Percentiles rank a stretch among this genome's conserved stretches.
Evolutionary conservation across 1,139 yeast genomes (phyloP).

Genomic region (Nakaseomyces glabratus): DNA sequence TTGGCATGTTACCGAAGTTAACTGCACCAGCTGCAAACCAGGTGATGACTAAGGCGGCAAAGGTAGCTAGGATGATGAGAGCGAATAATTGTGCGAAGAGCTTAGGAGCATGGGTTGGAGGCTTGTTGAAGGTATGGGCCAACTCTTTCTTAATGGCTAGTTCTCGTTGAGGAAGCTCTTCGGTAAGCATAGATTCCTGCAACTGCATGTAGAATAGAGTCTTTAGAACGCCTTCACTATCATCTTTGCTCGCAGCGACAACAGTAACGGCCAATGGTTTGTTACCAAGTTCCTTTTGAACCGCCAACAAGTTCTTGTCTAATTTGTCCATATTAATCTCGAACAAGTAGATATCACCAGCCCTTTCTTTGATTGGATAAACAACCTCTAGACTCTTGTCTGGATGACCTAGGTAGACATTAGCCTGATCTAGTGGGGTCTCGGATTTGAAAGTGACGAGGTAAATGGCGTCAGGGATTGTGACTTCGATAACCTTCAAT

Average conservation of each 20-base stretch:
- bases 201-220: slow-evolving; percentile 2
- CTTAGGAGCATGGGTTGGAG: slow-evolving; percentile 4
- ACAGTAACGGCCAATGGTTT: slow-evolving; percentile 14
- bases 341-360: not conserved
- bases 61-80: slow-evolving; percentile 22
- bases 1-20: slow-evolving; percentile 35
- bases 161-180: not conserved
- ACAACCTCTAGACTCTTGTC: slow-evolving; percentile 1
- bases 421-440: slow-evolving; percentile 12
- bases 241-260: slow-evolving; percentile 11
- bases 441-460: slow-evolving; percentile 10
- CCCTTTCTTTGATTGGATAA: not conserved
- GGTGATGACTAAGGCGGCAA: slow-evolving; percentile 37
- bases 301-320: not conserved
- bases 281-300: slow-evolving; percentile 3
- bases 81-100: not conserved
- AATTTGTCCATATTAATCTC: not conserved
- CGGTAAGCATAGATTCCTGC: slow-evolving; percentile 5
- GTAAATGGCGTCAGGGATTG: not conserved
- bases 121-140: slow-evolving; percentile 4
- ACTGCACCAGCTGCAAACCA: slow-evolving; percentile 44
- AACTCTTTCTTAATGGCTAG: slow-evolving; percentile 2
- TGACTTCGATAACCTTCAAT: not conserved
- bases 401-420: slow-evolving; percentile 2
- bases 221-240: not conserved